These are phyloP conservation scores for Clonostachys chloroleuca DNA, from an alignment of 2,329 filamentous ascomycete genomes.

Conservation along the genomic window DNA sequence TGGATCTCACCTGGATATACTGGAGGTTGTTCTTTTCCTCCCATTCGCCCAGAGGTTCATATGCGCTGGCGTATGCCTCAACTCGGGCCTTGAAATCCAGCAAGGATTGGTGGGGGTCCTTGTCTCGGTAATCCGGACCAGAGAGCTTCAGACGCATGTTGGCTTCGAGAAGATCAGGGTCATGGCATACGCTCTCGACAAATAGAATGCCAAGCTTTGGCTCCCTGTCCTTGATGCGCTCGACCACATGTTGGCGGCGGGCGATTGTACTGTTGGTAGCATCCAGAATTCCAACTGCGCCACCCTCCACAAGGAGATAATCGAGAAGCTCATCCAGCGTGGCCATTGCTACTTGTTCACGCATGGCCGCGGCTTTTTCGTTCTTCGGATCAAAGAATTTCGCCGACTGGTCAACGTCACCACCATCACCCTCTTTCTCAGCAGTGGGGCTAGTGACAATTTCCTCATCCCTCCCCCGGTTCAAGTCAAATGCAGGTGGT, in stretches of 20 bases:
- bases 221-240: slow-evolving; percentile 76
- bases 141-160: slow-evolving; percentile 97
- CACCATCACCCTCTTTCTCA: neutral
- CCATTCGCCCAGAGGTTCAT: slow-evolving; percentile 83
- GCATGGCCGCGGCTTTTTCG: slow-evolving; percentile 71
- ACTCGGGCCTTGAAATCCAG: slow-evolving; percentile 92
- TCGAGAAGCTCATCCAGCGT: slow-evolving; percentile 90
- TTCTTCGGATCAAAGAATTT: slow-evolving; percentile 94
- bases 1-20: slow-evolving; percentile 67
- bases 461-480: slow-evolving; percentile 8
- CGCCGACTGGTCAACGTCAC: slow-evolving; percentile 69
- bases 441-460: too few species aligned
- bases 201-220: slow-evolving; percentile 90
- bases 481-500: slow-evolving; percentile 29
- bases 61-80: slow-evolving; percentile 88
- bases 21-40: slow-evolving; percentile 90
- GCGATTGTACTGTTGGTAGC: slow-evolving; percentile 94
- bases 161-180: slow-evolving; percentile 79
- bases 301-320: slow-evolving; percentile 77
- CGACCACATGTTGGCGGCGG: slow-evolving; percentile 77
- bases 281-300: slow-evolving; percentile 91
- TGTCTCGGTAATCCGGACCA: slow-evolving; percentile 91
- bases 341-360: slow-evolving; percentile 88
- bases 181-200: slow-evolving; percentile 89
- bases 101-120: slow-evolving; percentile 80